These are phyloP conservation scores for Galerina marginata DNA, from an alignment of 768 basidiomycete genomes.

Conservation along the genomic window DNA sequence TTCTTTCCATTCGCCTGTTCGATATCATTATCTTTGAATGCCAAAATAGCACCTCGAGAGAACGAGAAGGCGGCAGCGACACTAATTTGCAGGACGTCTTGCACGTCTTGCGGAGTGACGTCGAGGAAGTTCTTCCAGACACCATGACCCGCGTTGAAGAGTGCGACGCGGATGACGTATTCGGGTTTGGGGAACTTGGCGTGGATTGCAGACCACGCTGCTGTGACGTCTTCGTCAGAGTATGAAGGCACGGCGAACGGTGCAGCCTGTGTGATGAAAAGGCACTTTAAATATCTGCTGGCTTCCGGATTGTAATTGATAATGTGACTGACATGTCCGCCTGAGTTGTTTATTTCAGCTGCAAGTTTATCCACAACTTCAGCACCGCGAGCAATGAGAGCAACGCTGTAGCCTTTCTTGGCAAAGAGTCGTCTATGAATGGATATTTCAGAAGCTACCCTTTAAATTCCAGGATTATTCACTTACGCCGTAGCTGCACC, in stretches of 20 bases:
- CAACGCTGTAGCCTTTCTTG: conserved; percentile 68
- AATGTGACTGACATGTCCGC: conserved; percentile 56
- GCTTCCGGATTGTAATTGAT: not conserved
- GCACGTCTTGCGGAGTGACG: conserved; percentile 61
- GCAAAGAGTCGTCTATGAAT: conserved; percentile 59
- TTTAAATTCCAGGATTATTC: not conserved
- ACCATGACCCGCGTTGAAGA: conserved; percentile 66
- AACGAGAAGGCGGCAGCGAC: conserved; percentile 68
- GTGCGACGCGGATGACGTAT: conserved; percentile 59
- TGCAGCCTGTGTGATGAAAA: conserved; percentile 47
- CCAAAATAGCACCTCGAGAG: conserved; percentile 60
- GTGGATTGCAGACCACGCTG: conserved; percentile 54
- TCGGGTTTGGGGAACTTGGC: conserved; percentile 50
- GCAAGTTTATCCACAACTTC: conserved; percentile 58
- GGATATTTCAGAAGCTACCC: not conserved
- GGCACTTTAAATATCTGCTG: not conserved
- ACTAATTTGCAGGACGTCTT: conserved; percentile 53
- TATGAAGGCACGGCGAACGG: conserved; percentile 61
- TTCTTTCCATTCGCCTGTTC: conserved; percentile 55
- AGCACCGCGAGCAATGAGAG: conserved; percentile 64
- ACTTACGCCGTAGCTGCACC: conserved; percentile 64
- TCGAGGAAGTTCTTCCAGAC: conserved; percentile 74
- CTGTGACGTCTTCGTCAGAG: conserved; percentile 53
- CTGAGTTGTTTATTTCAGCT: conserved; percentile 55
- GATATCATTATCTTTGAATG: conserved; percentile 62